Evolutionary conservation across 768 basidiomycete species (phyloP), one percentile per base, ranked within the genome.

Genomic region (Termitomyces sp.): DNA sequence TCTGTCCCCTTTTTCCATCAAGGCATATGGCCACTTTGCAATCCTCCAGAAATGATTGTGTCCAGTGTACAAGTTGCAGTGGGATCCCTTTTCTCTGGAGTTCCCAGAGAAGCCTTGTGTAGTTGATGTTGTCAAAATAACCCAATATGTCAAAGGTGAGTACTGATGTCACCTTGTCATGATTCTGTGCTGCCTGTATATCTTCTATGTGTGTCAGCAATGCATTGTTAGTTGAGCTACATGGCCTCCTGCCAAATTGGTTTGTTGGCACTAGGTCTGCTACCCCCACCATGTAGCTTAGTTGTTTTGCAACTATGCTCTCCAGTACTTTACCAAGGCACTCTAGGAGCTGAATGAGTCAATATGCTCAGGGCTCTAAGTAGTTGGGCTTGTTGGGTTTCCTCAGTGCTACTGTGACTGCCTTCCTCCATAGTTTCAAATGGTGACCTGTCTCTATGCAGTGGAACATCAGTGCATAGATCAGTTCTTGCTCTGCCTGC

Each of bases 311-410:
- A 0, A 68, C 57, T 3, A 76, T 61, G 10, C 60, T 59, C 41
- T 73, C 70, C 56, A 11, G 74, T 67, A 28, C 28, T 28, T 28
- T 28, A 7, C 28, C 28, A 3, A 28, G 28, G 1, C 28, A 28
- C 8, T 28, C 3, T 7, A 28, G 28, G 3, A 28, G 28, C 10
- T 63, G 65, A 27, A 75, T 74, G 0, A 69, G 69, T 0, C 67
- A 49, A 62, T 74, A 76, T 1, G 75, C 67, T 8, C 66, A 46
- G 0, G 71, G 68, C 48, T 68, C 63, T 0, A 68, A 66, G 61
- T 75, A 74, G 62, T 74, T 67, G 0, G 67, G 65, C 54, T 76
- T 76, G 28, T 65, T 61, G 0, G 70, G 70, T 65, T 76, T 76
- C 6, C 60, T 52, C 0, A 76, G 61, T 1, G 68, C 68, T 0